A percentile compares a stretch with the other conserved stretches of the same genome.
These are phyloP conservation scores for Ophiostoma populinum DNA, from an alignment of 2,329 filamentous ascomycete species.

Conservation along the genomic window DNA sequence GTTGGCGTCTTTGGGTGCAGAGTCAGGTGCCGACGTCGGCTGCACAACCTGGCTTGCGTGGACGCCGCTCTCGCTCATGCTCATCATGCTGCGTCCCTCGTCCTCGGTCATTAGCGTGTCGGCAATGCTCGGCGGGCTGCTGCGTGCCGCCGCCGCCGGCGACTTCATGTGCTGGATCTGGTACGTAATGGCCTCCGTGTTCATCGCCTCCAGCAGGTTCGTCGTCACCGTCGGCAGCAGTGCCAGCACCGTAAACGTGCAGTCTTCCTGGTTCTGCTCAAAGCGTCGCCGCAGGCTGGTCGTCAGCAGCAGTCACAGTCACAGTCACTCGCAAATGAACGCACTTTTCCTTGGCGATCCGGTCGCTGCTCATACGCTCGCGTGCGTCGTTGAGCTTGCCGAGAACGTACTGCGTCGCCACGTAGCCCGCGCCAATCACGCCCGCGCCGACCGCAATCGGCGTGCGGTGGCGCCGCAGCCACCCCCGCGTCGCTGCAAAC, in stretches of 20 bases:
- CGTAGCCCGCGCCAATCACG: constrained; percentile 75
- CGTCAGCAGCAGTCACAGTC: constrained; percentile 4
- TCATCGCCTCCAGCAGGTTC: constrained; percentile 71
- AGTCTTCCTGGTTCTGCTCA: constrained; percentile 97
- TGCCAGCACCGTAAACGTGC: constrained; percentile 93
- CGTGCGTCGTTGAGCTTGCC: constrained; percentile 82
- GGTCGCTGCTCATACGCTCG: constrained; percentile 91
- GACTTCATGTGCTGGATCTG: constrained; percentile 88
- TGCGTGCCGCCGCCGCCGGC: constrained; percentile 21
- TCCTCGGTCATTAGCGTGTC: constrained; percentile 67
- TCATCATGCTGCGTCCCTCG: constrained; percentile 58
- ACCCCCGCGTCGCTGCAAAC: constrained; percentile 62
- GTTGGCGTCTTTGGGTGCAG: neutral
- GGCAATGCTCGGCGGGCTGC: constrained; percentile 40
- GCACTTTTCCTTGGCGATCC: constrained; percentile 93
- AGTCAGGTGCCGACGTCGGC: constrained; percentile 21
- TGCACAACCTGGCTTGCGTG: constrained; percentile 62
- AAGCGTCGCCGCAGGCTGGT: constrained; percentile 83
- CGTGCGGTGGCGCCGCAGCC: constrained; percentile 83
- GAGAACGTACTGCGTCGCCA: constrained; percentile 84
- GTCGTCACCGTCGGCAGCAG: constrained; percentile 81
- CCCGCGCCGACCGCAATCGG: constrained; percentile 77
- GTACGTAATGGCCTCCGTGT: constrained; percentile 82
- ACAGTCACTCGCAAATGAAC: constrained; percentile 13
- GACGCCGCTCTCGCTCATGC: constrained; percentile 65